Evolutionary conservation across 257 asterid species (phyloP), one percentile per base, ranked within the genome.

Genomic region (Linaria vulgaris): DNA sequence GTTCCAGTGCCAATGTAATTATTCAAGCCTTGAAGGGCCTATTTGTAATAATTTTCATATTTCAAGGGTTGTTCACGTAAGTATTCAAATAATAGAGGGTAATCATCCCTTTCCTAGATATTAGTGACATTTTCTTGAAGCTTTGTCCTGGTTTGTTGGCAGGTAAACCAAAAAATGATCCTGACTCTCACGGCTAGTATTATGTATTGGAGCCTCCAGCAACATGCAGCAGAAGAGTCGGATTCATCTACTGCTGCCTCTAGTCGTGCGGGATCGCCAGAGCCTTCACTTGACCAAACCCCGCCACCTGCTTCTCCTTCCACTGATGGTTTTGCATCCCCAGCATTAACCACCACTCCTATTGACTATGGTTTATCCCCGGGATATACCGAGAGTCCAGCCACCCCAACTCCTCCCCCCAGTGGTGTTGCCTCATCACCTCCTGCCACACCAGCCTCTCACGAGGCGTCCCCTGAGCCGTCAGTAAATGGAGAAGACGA

Each of bases 91-190:
- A 27, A 27, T 27, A 27, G 34, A 27, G 34, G 34, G 34, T 27
- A 27, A 27, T 27, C 6, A 27, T 27, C 34, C 6, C 34, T 27
- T 27, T 27, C 6, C 34, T 27, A 6, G 34, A 3, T 2, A 27
- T 27, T 34, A 34, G 41, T 34, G 5, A 34, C 41, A 34, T 34
- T 34, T 1, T 4, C 11, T 34, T 34, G 41, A 34, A 34, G 1
- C 39, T 20, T 44, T 1, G 63, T 37, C 56, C 66, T 52, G 69
- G 34, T 57, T 27, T 63, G 9, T 69, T 68, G 73, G 22, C 86
- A 92, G 99, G 96, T 92, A 49, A 92, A 89, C 81, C 97, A 92
- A 75, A 92, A 89, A 86, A 92, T 92, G 98, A 89, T 92, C 67
- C 94, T 92, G 21, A 87, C 96, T 46, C 89, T 92, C 17, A 87